Evolutionary conservation across 1,284 basidiomycete species (phyloP), one percentile per base, ranked within the genome.

Genomic region (Meripilus lineatus): DNA sequence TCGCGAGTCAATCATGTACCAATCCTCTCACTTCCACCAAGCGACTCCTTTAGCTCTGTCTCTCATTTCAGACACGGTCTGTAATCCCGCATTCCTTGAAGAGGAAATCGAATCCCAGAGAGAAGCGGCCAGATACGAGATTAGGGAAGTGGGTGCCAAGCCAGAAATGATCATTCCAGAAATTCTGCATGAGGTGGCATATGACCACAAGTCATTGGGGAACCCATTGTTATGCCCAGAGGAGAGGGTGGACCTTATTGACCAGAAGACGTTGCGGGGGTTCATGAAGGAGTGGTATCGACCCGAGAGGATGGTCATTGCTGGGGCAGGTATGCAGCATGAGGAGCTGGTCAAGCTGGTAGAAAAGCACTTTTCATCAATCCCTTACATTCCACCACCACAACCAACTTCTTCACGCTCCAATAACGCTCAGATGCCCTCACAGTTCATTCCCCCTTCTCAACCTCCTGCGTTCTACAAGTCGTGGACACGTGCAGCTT

Each of bases 91-190:
- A 1, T 83, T 97, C 57, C 66, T 81, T 5, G 69, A 74, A 0
- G 88, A 89, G 46, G 95, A 98, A 66, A 71, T 99, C 32, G 82
- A 83, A 39, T 75, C 79, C 4, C 92, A 96, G 64, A 77, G 86
- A 45, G 89, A 91, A 45, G 93, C 93, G 1, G 92, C 92, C 0
- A 76, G 79, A n/a, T 99, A 95, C 62, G 95, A 99, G 67, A 80
- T 94, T 36, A 77, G 91, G 34, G 93, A 98, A 67, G 81, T 97
- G 48, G 79, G 69, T 61, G 74, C 77, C 42, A 97, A 97, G 63
- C 93, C 95, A 0, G 95, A 98, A 57, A 86, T 93, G 77, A 88
- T 95, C 50, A 70, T 98, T n/a, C 94, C 95, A 2, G 95, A 99
- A 59, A 68, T 95, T 4, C 65, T 98, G 20, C 94, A 98, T 61